A percentile compares a stretch with the other conserved stretches of the same genome.
Conservation (phyloP, 2,329 filamentous ascomycete species). For the Dothistroma pini region DNA sequence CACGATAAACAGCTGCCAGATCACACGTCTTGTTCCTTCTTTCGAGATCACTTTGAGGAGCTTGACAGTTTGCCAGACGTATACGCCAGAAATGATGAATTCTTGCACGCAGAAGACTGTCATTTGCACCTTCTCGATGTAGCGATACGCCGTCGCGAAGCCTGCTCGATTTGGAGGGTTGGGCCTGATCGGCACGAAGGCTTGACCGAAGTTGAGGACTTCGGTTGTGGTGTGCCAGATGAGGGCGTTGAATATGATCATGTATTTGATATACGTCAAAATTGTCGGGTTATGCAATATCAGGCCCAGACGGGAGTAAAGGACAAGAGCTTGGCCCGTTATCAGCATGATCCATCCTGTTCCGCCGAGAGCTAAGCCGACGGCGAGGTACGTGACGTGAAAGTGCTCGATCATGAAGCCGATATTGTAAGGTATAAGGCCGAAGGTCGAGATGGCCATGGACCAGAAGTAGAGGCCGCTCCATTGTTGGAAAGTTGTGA, state of each 20-base stretch:
- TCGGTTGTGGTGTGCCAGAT: slow-evolving; percentile 2
- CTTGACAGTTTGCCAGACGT: slow-evolving; percentile 2
- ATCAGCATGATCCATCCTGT: slow-evolving; percentile 1
- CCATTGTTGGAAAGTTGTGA: slow-evolving; percentile 2
- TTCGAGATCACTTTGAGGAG: background rate
- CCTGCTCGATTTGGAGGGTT: background rate
- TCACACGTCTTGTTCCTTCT: background rate
- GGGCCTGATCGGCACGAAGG: background rate
- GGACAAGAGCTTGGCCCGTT: background rate
- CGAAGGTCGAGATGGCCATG: background rate
- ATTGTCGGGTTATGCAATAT: background rate
- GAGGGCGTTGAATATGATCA: slow-evolving; percentile 1
- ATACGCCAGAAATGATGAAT: slow-evolving; percentile 2
- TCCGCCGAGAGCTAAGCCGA: background rate
- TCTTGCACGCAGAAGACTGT: background rate
- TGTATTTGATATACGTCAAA: background rate
- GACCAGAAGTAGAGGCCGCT: background rate
- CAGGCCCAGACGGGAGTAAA: slow-evolving; percentile 3
- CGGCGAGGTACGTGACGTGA: background rate
- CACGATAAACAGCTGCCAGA: background rate
- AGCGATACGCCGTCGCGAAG: background rate
- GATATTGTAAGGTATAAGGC: slow-evolving; percentile 1
- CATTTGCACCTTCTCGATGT: slow-evolving; percentile 1
- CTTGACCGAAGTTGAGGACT: slow-evolving; percentile 3
- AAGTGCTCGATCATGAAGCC: slow-evolving; percentile 2